Conservation (phyloP, 208 protist genomes). For the Trypanosoma avium region DNA sequence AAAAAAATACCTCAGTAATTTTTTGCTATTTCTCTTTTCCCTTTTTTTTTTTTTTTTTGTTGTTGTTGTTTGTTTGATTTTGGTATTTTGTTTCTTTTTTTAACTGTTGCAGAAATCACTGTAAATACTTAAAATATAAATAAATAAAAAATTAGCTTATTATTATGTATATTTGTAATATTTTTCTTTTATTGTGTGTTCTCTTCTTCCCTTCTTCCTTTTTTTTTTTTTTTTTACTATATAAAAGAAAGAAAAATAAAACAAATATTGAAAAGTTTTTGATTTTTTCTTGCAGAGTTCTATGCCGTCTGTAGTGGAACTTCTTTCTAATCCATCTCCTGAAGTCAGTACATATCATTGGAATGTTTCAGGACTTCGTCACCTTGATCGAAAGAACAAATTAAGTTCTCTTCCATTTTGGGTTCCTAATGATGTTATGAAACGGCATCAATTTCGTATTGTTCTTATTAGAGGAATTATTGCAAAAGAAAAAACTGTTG, state of each 20-base stretch:
- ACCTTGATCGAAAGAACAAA: slow-evolving; percentile 79
- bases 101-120: no score
- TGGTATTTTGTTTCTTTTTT: no score
- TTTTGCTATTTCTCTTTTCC: neutral
- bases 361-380: slow-evolving; percentile 33
- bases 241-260: no score
- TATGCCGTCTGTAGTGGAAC: slow-evolving; percentile 45
- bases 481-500: slow-evolving; percentile 4
- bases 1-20: no score
- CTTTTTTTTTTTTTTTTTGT: slow-evolving; percentile 2
- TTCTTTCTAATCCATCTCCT: slow-evolving; percentile 54
- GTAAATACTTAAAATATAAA: no score
- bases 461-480: slow-evolving; percentile 69
- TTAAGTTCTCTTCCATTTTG: slow-evolving; percentile 78
- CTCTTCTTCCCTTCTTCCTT: no score
- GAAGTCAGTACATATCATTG: slow-evolving; percentile 55
- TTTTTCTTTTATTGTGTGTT: no score
- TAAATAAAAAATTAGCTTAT: no score
- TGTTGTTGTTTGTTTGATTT: neutral
- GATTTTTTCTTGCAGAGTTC: neutral
- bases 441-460: slow-evolving; percentile 66
- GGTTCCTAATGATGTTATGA: slow-evolving; percentile 52
- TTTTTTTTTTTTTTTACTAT: no score
- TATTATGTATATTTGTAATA: no score
- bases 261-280: neutral